Conservation (phyloP, 495 filamentous ascomycete genomes). For the Aspergillus asperescens region DNA sequence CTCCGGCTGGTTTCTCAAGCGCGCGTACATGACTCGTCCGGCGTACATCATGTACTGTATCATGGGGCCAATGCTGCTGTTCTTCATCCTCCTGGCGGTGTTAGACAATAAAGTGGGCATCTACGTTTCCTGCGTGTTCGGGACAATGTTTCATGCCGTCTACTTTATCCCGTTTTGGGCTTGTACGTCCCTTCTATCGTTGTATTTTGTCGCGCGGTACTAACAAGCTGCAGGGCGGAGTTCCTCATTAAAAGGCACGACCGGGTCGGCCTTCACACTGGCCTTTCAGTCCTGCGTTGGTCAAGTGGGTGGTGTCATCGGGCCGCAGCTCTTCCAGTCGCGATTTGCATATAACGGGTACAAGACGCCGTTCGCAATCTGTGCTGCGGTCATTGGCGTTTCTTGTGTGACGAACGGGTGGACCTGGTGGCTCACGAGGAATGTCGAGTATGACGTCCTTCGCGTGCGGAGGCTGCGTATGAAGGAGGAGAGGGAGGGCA, state of each 20-base stretch:
- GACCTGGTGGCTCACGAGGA: conserved; percentile 31
- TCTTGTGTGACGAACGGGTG: conserved; percentile 23
- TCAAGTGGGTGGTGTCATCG: conserved; percentile 31
- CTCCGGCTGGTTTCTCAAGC: conserved; percentile 16
- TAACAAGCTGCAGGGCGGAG: conserved; percentile 18
- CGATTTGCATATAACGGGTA: conserved; percentile 27
- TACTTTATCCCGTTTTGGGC: conserved; percentile 33
- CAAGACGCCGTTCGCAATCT: conserved; percentile 28
- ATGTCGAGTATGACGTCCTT: conserved; percentile 28
- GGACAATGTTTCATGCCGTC: conserved; percentile 18
- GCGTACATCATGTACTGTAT: conserved; percentile 13
- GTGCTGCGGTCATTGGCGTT: conserved; percentile 17
- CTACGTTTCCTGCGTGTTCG: conserved; percentile 26
- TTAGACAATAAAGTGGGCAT: conserved; percentile 18
- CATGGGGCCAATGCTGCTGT: conserved; percentile 22
- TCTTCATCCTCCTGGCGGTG: conserved; percentile 22
- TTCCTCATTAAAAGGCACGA: conserved; percentile 25
- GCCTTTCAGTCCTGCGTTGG: conserved; percentile 28
- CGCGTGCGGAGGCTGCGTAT: conserved; percentile 21
- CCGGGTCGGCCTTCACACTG: conserved; percentile 30
- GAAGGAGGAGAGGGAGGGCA: conserved; percentile 20
- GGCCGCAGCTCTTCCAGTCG: conserved; percentile 30
- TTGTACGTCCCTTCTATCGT: conserved; percentile 13
- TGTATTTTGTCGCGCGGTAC: no score
- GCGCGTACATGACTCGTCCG: conserved; percentile 10